phyloP scores from a whole-genome alignment of 768 basidiomycete species.

The Naematelia encephala region DNA sequence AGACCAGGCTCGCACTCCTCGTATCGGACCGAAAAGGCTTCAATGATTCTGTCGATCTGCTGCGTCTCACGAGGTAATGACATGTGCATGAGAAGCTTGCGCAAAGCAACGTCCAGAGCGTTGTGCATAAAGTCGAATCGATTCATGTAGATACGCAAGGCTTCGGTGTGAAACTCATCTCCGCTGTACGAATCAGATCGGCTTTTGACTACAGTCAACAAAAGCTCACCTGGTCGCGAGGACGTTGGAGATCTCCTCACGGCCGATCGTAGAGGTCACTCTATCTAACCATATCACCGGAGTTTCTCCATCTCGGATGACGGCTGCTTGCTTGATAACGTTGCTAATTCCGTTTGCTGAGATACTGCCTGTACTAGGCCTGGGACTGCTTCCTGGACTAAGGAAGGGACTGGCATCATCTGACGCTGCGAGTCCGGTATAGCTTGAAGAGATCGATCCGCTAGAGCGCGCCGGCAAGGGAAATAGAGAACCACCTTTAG shows the following conservation, averaged over 20 bases:
- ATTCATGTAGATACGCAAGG: conserved; percentile 68
- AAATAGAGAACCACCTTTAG: conserved; percentile 26
- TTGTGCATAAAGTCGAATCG: conserved; percentile 73
- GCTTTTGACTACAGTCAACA: neutral
- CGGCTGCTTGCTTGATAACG: neutral
- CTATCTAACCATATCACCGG: conserved; percentile 68
- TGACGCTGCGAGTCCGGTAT: conserved; percentile 3
- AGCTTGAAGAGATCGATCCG: conserved; percentile 30
- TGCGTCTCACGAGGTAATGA: conserved; percentile 93
- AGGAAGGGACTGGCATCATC: conserved; percentile 19
- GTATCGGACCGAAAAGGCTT: conserved; percentile 86
- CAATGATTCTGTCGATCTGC: conserved; percentile 96
- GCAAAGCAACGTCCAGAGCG: conserved; percentile 86
- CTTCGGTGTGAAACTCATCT: conserved; percentile 65
- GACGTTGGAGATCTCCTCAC: conserved; percentile 73
- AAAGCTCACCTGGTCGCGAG: conserved; percentile 71
- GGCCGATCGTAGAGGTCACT: conserved; percentile 63
- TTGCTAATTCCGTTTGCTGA: neutral
- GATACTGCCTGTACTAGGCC: conserved; percentile 30
- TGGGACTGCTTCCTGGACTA: conserved; percentile 25
- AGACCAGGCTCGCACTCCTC: conserved; percentile 74
- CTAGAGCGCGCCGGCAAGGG: conserved; percentile 41
- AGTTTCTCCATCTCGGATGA: conserved; percentile 57
- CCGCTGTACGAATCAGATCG: conserved; percentile 54
- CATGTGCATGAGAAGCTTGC: conserved; percentile 84